Evolutionary conservation across 192 early-diverging fungal genomes (phyloP).

Genomic region (Coemansia sp.): DNA sequence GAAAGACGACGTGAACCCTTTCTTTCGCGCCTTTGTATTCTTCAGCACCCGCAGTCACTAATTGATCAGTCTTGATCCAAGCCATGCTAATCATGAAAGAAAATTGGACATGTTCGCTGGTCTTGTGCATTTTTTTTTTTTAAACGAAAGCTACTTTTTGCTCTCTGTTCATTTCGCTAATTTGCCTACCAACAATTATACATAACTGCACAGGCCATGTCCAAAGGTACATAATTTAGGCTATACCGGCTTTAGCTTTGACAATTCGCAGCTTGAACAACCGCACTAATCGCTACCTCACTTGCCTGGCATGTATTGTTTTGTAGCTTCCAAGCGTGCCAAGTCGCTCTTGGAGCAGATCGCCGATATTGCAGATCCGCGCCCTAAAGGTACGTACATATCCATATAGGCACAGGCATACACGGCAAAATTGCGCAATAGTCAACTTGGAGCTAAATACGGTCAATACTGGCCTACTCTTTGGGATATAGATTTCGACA

Average conservation of each 20-base stretch:
- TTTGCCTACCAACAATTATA: background rate
- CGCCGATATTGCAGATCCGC: slow-evolving; percentile 52
- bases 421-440: background rate
- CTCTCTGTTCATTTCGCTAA: background rate
- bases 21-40: background rate
- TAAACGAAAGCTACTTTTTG: background rate
- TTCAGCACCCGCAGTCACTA: background rate
- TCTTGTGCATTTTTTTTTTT: background rate
- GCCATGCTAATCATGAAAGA: background rate
- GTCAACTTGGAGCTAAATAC: background rate
- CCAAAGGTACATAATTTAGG: slow-evolving; percentile 3
- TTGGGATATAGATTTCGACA: slow-evolving; percentile 63
- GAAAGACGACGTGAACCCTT: background rate
- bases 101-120: background rate
- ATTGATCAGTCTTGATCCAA: background rate
- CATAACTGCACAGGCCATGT: slow-evolving; percentile 2
- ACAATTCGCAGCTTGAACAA: background rate
- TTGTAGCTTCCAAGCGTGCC: slow-evolving; percentile 31
- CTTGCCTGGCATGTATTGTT: background rate
- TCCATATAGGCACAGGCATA: background rate
- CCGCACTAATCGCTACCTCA: background rate
- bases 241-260: background rate
- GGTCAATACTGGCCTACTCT: background rate
- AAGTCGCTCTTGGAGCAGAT: slow-evolving; percentile 55
- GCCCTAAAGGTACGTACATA: slow-evolving; percentile 40